Conservation (phyloP, 352 stramenopile genomes). For the Phytophthora pluvialis region DNA sequence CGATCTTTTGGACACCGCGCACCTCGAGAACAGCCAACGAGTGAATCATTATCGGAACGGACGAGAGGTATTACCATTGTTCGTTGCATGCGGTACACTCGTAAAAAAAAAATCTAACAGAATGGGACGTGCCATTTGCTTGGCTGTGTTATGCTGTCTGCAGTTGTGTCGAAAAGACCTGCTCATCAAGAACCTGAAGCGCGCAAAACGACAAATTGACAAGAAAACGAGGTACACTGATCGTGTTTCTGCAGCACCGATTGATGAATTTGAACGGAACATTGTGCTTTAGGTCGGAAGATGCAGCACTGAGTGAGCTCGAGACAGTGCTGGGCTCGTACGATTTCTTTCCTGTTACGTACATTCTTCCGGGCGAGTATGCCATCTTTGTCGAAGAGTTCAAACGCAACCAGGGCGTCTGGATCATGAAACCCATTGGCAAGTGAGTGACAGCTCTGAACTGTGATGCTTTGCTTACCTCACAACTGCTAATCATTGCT, state of each 20-base stretch:
- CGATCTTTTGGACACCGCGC: slow-evolving; percentile 89
- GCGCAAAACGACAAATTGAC: slow-evolving; percentile 79
- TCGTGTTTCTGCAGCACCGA: background rate
- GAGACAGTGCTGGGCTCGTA: slow-evolving; percentile 61
- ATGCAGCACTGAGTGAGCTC: slow-evolving; percentile 33
- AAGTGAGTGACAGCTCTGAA: slow-evolving; percentile 52
- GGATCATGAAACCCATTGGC: slow-evolving; percentile 98
- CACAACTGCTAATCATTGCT: background rate
- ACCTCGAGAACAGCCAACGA: slow-evolving; percentile 82
- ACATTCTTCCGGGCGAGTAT: slow-evolving; percentile 95
- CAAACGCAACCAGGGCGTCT: slow-evolving; percentile 90
- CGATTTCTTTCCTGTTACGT: slow-evolving; percentile 93
- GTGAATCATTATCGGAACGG: slow-evolving; percentile 94
- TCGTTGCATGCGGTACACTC: background rate
- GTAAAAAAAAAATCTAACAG: background rate
- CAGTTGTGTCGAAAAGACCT: slow-evolving; percentile 94
- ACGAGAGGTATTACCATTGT: slow-evolving; percentile 50
- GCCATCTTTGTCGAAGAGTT: slow-evolving; percentile 96
- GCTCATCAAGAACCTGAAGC: slow-evolving; percentile 96
- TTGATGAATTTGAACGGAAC: slow-evolving; percentile 5
- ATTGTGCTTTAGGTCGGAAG: slow-evolving; percentile 44
- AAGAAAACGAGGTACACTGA: slow-evolving; percentile 68
- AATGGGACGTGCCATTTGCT: background rate
- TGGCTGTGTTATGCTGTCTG: slow-evolving; percentile 1
- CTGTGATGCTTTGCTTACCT: background rate